A percentile compares a stretch with the other conserved stretches of the same genome.
phyloP scores from a whole-genome alignment of 148 eudicot genomes.

The Amaranthus palmeri region DNA sequence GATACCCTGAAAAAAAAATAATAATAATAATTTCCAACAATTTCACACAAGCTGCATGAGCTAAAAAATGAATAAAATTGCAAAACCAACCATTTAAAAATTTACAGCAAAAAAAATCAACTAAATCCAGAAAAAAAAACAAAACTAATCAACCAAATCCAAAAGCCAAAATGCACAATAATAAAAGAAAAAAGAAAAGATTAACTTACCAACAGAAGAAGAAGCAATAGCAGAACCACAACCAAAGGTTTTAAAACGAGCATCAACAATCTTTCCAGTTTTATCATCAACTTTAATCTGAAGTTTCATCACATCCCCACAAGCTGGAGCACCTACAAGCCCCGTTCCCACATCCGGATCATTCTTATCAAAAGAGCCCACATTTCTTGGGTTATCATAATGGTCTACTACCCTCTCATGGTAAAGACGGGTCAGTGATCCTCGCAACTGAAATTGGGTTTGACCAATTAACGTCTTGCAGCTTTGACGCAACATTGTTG shows the following conservation, averaged over 20 bases:
- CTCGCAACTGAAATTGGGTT: constrained; percentile 17
- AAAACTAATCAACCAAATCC: too few relatives aligned
- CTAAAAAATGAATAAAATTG: neutral
- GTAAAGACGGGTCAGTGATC: constrained; percentile 36
- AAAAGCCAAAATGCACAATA: too few relatives aligned
- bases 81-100: neutral
- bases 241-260: constrained; percentile 89
- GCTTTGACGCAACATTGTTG: constrained; percentile 29
- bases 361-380: constrained; percentile 80
- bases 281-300: constrained; percentile 77
- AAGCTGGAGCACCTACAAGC: too few relatives aligned
- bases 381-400: constrained; percentile 82
- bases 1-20: too few relatives aligned
- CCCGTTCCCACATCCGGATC: constrained; percentile 38
- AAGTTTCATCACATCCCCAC: constrained; percentile 1
- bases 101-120: neutral
- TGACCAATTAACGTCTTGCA: constrained; percentile 33
- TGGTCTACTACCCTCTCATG: constrained; percentile 95
- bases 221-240: constrained; percentile 96
- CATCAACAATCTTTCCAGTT: constrained; percentile 71
- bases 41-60: neutral
- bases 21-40: neutral
- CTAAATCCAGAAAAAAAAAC: neutral
- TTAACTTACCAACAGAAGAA: constrained; percentile 61
- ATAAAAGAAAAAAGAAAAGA: neutral